Base-by-base conservation (phyloP, 306 rosid species). In the Malus asiatica region DNA sequence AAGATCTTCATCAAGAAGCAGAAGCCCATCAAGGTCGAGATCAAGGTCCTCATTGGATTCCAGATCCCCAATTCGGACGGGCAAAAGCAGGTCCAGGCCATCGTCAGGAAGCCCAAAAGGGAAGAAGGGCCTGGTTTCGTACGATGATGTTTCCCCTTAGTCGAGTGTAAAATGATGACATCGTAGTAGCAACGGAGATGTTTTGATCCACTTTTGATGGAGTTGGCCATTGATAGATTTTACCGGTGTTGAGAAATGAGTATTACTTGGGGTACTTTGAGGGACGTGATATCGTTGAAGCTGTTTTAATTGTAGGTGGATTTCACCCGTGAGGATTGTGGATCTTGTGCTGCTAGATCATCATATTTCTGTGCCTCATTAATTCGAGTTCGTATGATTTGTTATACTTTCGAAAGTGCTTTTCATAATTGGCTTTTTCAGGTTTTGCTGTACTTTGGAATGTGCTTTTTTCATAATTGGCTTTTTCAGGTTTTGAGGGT, bases 41-140 rank as follows among this genome's bases (percentile, higher is more conserved):
- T 88, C 96, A 2, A 83, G 83, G 83, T 86, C 98, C 48, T 86
- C 91, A 3, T 66, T 62, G 45, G 93, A 85, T 52, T 86, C 97
- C 19, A 62, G 42, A 60, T 88, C 97, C 77, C 97, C 93, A 3
- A 78, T 44, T 30, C 84, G 66, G 75, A 81, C 70, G 11, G 81
- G 81, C 72, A 81, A 77, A 81, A 86, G 74, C 77, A 83, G 84
- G 81, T 88, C 96, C 12, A 80, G 81, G 51, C 89, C 97, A 19
- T 84, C 93, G 0, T 90, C 98, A 5, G 78, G 84, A 63, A 90
- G 97, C 78, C 90, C 89, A 11, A 78, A 63, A 45, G 93, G 84
- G 78, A 95, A 88, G 87, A 89, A 80, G 81, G 97, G 97, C 71
- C 77, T 95, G 82, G 99, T 95, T 61, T 89, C 97, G 1, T 95